Base-by-base conservation (phyloP, 345 rosid species). In the Eucalyptus urophylla region DNA sequence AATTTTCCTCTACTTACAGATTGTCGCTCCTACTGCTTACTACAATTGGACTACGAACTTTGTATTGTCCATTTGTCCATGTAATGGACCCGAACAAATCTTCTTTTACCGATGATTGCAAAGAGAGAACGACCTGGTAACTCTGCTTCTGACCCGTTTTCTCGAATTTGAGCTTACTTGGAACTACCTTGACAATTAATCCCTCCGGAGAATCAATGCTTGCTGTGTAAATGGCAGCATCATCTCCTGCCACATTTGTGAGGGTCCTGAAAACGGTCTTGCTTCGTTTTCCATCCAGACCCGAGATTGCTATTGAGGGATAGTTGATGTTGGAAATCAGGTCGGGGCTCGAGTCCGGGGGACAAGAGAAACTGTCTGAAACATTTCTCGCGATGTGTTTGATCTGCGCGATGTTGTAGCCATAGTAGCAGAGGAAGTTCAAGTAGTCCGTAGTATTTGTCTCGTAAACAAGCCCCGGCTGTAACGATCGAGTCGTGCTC, bases 391-490 rank as follows among this genome's bases (percentile, higher is more conserved):
- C 81, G 8, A 95, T 94, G 8, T 47, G 49, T 90, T 92, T 95
- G 87, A 96, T 93, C 80, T 90, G 90, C 51, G 90, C 72, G 86
- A 90, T 13, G 89, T 93, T 88, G 86, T 93, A 95, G 27, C 95
- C 99, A 21, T 90, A 80, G 90, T 95, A 93, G 90, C 98, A 96
- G 8, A 96, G 95, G 86, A 95, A 96, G 93, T 94, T 95, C 88
- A 96, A 81, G 93, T 95, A 95, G 92, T 97, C 98, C 40, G 43
- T 37, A n/a, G 93, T 88, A 27, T 90, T 92, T 27, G 97, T 94
- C 91, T 96, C 97, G 81, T 95, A 96, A 44, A 97, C 94, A 29
- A 95, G 92, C 51, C 97, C 96, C 37, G 97, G 97, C 56, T 94
- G 92, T 58, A 93, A 80, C 13, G 98, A 89, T 76, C 90, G 93